phyloP scores from a whole-genome alignment of 1,284 basidiomycete genomes.

The Boletus subluridellus region DNA sequence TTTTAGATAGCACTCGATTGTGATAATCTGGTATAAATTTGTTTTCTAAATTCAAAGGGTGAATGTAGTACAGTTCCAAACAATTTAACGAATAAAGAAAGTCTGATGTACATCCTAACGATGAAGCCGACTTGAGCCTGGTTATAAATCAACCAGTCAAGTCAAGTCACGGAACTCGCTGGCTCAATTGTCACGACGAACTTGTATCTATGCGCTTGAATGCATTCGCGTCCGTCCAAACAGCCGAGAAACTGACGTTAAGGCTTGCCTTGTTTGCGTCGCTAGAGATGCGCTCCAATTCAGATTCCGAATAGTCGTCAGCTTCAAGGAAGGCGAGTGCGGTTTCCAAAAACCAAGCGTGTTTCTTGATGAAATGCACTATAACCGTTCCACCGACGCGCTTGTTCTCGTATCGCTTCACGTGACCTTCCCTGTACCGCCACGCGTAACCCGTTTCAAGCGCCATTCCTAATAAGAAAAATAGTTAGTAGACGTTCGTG shows the following conservation, averaged over 20 bases:
- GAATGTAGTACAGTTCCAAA: constrained; percentile 12
- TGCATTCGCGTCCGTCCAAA: constrained; percentile 30
- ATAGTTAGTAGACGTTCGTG: not conserved
- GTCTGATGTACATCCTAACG: not conserved
- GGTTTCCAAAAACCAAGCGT: constrained; percentile 95
- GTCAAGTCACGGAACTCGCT: not conserved
- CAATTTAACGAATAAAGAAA: constrained; percentile 25
- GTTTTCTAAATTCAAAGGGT: not conserved
- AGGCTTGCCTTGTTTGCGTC: constrained; percentile 7
- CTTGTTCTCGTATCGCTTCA: constrained; percentile 61
- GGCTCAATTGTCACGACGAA: constrained; percentile 5
- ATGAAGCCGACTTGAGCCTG: not conserved
- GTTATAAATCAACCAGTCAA: not conserved
- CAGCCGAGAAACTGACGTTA: constrained; percentile 23
- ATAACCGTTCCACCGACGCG: constrained; percentile 90
- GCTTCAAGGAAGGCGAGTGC: constrained; percentile 82
- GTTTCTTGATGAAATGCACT: constrained; percentile 96
- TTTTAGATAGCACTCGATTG: not conserved
- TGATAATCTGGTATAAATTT: constrained; percentile 7
- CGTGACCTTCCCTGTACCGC: constrained; percentile 65
- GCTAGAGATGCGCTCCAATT: constrained; percentile 20
- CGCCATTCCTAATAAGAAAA: constrained; percentile 43
- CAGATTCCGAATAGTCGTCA: constrained; percentile 51
- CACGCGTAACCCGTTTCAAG: constrained; percentile 61
- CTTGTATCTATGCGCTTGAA: constrained; percentile 20